phyloP scores from a whole-genome alignment of 306 rosid species.

The Medicago arabica region DNA sequence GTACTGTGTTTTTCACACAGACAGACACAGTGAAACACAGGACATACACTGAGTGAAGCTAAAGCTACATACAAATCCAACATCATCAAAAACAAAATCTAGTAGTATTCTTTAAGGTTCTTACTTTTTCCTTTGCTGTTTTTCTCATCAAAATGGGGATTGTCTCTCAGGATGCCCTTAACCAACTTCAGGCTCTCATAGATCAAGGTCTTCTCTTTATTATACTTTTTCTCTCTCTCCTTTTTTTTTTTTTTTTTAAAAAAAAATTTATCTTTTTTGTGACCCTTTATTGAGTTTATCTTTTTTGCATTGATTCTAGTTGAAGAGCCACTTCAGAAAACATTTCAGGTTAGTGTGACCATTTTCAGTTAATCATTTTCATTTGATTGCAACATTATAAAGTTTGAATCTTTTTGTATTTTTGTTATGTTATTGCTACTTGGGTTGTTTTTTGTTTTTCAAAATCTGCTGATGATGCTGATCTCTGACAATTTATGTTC shows the following conservation, averaged over 20 bases:
- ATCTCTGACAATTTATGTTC: slow-evolving; percentile 31
- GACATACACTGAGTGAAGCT: neutral
- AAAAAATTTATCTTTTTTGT: neutral
- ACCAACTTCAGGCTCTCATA: slow-evolving; percentile 67
- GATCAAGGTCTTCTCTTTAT: slow-evolving; percentile 69
- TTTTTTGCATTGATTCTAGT: slow-evolving; percentile 54
- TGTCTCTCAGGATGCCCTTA: slow-evolving; percentile 76
- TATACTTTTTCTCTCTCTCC: neutral
- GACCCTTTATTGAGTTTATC: slow-evolving; percentile 23
- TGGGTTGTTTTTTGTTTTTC: slow-evolving; percentile 2
- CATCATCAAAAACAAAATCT: neutral
- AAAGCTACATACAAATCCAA: slow-evolving; percentile 22
- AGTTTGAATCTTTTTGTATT: neutral
- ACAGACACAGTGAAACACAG: slow-evolving; percentile 2
- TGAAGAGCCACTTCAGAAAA: slow-evolving; percentile 70
- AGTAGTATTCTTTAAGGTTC: neutral
- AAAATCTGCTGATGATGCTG: slow-evolving; percentile 30
- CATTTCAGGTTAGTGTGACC: slow-evolving; percentile 78
- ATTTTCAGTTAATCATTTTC: slow-evolving; percentile 33
- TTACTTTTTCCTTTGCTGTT: neutral
- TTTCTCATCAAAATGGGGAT: slow-evolving; percentile 57
- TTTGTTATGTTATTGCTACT: slow-evolving; percentile 2
- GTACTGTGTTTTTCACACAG: neutral
- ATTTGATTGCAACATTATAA: slow-evolving; percentile 40
- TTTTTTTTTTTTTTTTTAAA: neutral